Evolutionary conservation across 768 basidiomycete species (phyloP).

Genomic region (Calocera viscosa): DNA sequence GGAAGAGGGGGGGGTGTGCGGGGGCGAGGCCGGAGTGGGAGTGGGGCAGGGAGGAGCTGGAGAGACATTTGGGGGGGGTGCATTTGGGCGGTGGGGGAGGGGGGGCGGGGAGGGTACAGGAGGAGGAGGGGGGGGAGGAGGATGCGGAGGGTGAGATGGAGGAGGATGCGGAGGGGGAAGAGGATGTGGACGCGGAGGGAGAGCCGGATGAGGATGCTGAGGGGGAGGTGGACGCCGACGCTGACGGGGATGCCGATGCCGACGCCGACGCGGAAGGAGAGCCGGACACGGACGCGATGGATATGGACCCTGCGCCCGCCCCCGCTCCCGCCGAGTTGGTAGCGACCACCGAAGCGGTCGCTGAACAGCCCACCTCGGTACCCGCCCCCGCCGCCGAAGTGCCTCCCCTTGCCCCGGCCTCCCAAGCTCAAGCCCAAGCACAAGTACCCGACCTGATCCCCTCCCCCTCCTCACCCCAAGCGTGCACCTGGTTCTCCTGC

Average conservation of each 20-base stretch:
- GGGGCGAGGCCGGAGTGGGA: conserved; percentile 54
- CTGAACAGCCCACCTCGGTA: neutral
- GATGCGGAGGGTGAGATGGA: conserved; percentile 53
- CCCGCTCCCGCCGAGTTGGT: neutral
- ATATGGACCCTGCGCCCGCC: neutral
- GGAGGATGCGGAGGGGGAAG: conserved; percentile 67
- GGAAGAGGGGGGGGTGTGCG: conserved; percentile 53
- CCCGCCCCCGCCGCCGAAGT: neutral
- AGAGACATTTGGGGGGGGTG: conserved; percentile 67
- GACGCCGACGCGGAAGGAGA: conserved; percentile 1
- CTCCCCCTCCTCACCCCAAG: neutral
- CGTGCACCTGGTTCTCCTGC: neutral
- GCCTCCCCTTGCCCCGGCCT: neutral
- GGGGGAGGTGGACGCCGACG: neutral
- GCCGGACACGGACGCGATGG: neutral
- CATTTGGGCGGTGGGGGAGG: conserved; percentile 43
- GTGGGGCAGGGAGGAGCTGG: neutral
- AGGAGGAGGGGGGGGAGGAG: conserved; percentile 31
- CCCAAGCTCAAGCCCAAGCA: too few species aligned
- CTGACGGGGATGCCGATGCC: neutral
- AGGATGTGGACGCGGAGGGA: conserved; percentile 33
- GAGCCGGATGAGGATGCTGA: neutral
- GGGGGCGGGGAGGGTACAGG: conserved; percentile 14
- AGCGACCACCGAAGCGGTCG: neutral
- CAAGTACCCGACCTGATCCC: neutral